Conservation (phyloP, 495 filamentous ascomycete genomes). For the Paragyromitra xinjiangensis region DNA sequence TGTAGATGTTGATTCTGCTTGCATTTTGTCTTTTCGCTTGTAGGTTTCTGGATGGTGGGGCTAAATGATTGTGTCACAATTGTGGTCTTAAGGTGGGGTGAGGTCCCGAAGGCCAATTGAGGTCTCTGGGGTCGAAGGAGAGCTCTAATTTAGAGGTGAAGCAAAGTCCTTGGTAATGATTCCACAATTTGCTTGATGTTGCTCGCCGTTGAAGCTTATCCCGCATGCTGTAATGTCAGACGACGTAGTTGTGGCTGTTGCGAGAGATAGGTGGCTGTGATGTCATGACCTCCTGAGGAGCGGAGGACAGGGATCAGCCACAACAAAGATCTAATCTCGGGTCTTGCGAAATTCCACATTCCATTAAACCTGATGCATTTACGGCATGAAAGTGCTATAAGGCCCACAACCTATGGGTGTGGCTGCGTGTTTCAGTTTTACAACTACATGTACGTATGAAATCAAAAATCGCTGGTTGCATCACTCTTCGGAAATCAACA, state of each 20-base stretch:
- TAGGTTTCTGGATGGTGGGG: slow-evolving; percentile 4
- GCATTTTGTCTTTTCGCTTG: slow-evolving; percentile 13
- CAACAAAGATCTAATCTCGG: background rate
- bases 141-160: background rate
- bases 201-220: slow-evolving; percentile 11
- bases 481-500: background rate
- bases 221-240: slow-evolving; percentile 4
- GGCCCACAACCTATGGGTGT: background rate
- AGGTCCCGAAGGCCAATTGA: background rate
- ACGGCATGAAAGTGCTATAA: background rate
- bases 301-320: slow-evolving; percentile 24
- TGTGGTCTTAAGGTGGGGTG: background rate
- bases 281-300: slow-evolving; percentile 19
- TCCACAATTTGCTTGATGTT: slow-evolving; percentile 9
- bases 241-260: slow-evolving; percentile 14
- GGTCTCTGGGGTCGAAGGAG: background rate
- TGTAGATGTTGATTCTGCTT: slow-evolving; percentile 10
- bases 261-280: slow-evolving; percentile 16
- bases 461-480: background rate
- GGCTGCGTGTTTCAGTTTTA: background rate
- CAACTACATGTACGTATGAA: background rate
- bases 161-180: background rate
- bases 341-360: background rate
- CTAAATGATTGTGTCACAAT: background rate
- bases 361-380: background rate